Conservation (phyloP, 371 early-diverging fungal species). For the Zopfochytrium polystomum region DNA sequence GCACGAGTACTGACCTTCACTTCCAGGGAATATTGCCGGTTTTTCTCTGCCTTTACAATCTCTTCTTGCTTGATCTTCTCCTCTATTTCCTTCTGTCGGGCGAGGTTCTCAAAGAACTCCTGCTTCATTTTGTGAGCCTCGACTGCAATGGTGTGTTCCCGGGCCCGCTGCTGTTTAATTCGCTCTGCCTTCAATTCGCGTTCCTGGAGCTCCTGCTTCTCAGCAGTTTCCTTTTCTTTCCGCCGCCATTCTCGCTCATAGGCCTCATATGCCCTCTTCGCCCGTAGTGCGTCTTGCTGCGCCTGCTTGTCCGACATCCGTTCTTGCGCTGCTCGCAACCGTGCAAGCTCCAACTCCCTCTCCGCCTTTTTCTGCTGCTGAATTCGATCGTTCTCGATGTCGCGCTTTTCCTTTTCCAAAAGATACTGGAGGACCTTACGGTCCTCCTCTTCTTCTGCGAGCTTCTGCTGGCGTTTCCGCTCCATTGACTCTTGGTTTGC, state of each 20-base stretch:
- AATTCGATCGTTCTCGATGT: constrained; percentile 46
- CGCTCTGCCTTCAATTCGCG: constrained; percentile 43
- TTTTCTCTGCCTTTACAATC: constrained; percentile 33
- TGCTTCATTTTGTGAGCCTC: constrained; percentile 50
- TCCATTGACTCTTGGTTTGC: constrained; percentile 52
- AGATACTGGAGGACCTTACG: constrained; percentile 50
- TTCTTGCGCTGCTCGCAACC: constrained; percentile 54
- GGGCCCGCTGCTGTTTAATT: constrained; percentile 44
- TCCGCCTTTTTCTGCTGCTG: constrained; percentile 46
- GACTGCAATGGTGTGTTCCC: constrained; percentile 53
- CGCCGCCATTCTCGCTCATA: constrained; percentile 59
- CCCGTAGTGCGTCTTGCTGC: constrained; percentile 53
- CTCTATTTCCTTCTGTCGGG: constrained; percentile 46
- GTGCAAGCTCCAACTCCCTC: constrained; percentile 48
- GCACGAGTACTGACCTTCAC: constrained; percentile 32
- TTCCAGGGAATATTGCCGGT: constrained; percentile 42
- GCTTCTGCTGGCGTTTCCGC: constrained; percentile 35
- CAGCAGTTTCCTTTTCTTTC: constrained; percentile 49
- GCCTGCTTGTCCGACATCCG: constrained; percentile 57
- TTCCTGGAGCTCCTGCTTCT: constrained; percentile 39
- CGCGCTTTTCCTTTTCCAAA: constrained; percentile 51
- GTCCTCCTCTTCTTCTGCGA: constrained; percentile 53
- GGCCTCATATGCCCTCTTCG: constrained; percentile 50
- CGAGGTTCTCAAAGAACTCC: constrained; percentile 51
- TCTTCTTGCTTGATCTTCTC: constrained; percentile 41